phyloP scores from a whole-genome alignment of 2,329 filamentous ascomycete genomes.

The Fusarium burgessii region DNA sequence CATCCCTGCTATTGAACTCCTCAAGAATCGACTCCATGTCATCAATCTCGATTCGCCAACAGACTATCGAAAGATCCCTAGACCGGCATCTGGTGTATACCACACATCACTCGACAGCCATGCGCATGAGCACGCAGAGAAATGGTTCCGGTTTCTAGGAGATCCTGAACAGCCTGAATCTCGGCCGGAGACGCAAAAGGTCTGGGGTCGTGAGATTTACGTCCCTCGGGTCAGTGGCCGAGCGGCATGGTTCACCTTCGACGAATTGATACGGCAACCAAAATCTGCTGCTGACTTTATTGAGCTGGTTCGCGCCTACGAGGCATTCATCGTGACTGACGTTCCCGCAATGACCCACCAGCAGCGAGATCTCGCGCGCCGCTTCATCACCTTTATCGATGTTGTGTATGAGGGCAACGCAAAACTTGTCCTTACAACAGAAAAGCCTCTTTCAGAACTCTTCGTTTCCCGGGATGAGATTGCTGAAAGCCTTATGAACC shows the following conservation, averaged over 20 bases:
- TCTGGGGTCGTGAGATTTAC: slow-evolving; percentile 92
- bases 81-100: slow-evolving; percentile 93
- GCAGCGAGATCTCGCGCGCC: slow-evolving; percentile 85
- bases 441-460: slow-evolving; percentile 84
- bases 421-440: slow-evolving; percentile 94
- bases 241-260: slow-evolving; percentile 91
- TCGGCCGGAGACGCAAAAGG: slow-evolving; percentile 80
- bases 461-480: slow-evolving; percentile 83
- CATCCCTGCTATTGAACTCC: slow-evolving; percentile 91
- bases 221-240: slow-evolving; percentile 90
- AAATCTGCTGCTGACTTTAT: slow-evolving; percentile 96
- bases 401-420: slow-evolving; percentile 92
- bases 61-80: slow-evolving; percentile 96
- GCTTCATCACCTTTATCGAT: slow-evolving; percentile 98
- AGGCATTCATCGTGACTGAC: slow-evolving; percentile 91
- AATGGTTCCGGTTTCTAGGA: slow-evolving; percentile 96
- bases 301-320: slow-evolving; percentile 88
- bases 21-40: slow-evolving; percentile 85
- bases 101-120: slow-evolving; percentile 86
- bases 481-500: slow-evolving; percentile 65
- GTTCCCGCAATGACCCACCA: slow-evolving; percentile 92
- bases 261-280: slow-evolving; percentile 88
- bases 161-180: slow-evolving; percentile 82
- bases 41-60: slow-evolving; percentile 96
- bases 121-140: slow-evolving; percentile 84